phyloP scores from a whole-genome alignment of 2,329 filamentous ascomycete species.

The Xylaria multiplex region DNA sequence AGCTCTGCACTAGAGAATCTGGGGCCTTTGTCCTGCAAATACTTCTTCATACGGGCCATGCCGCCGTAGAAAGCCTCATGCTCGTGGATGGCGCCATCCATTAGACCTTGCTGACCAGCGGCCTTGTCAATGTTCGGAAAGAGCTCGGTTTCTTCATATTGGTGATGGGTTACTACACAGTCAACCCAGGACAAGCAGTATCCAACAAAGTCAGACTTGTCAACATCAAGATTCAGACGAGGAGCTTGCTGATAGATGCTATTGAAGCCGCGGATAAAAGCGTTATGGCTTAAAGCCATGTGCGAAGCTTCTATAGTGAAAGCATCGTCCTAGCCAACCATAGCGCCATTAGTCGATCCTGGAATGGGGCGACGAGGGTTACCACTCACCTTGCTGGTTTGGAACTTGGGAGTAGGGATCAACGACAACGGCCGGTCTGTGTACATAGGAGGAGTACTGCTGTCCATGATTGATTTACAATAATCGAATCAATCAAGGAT shows the following conservation, averaged over 20 bases:
- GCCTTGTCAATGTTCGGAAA: slow-evolving; percentile 40
- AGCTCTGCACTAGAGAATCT: slow-evolving; percentile 26
- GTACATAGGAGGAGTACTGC: no score
- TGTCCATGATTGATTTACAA: no score
- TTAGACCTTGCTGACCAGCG: slow-evolving; percentile 34
- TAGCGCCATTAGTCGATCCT: slow-evolving; percentile 14
- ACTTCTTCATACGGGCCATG: slow-evolving; percentile 33
- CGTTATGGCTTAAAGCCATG: slow-evolving; percentile 42
- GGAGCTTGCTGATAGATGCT: slow-evolving; percentile 42
- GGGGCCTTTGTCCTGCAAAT: slow-evolving; percentile 24
- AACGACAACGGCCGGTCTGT: no score
- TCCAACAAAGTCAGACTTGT: slow-evolving; percentile 40
- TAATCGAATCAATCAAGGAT: no score
- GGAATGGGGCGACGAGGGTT: no score
- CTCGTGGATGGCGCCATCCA: slow-evolving; percentile 36
- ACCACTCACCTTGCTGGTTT: no score
- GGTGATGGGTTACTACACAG: slow-evolving; percentile 39
- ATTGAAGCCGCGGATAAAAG: slow-evolving; percentile 43
- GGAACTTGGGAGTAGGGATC: no score
- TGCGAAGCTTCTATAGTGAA: slow-evolving; percentile 42
- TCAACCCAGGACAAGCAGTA: slow-evolving; percentile 40
- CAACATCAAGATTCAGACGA: slow-evolving; percentile 18
- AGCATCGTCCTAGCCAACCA: slow-evolving; percentile 32
- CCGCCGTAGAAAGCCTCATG: slow-evolving; percentile 38
- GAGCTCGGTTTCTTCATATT: slow-evolving; percentile 40